Evolutionary conservation across 371 early-diverging fungal genomes (phyloP), one percentile per base, ranked within the genome.

Genomic region (Parasitella parasitica): DNA sequence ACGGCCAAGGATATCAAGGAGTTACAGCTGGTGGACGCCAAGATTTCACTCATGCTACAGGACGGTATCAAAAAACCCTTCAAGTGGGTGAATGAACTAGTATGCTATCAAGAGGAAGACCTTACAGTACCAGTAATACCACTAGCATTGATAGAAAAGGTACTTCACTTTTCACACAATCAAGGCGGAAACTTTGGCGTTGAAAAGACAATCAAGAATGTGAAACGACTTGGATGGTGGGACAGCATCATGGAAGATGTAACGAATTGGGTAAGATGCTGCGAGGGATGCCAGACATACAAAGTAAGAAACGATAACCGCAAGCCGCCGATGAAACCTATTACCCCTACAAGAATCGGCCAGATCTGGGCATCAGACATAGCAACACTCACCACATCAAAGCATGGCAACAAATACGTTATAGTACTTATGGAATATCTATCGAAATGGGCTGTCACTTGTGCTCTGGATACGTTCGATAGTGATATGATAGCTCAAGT

Each of bases 351-450:
- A 2, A 15, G 16, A 8, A 32, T 50, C 13, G 63, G 61, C 3
- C 61, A 73, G 13, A 56, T 64, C 27, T 73, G 67, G 67, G 65
- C 64, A 7, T 43, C 52, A 5, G 63, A 69, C 35, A 57, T 67
- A 7, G 73, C 70, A 15, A 27, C 57, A 7, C 24, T 72, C 20
- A 61, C 73, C 0, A 12, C 18, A 26, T 37, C 49, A 18, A 46
- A 24, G 24, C 8, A 28, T 24, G 67, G 63, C 15, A 73, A 67
- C 32, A 11, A 32, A 7, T 73, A 65, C n/a, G 4, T 73, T 4
- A 18, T 69, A 20, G 65, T 69, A 0, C 35, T 67, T n/a, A 59
- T 59, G 54, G 67, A 69, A 39, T 64, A 72, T 34, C 37, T 69
- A 0, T 63, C 62, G 2, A 61, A 61, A 30, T 71, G 63, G 62